These are phyloP conservation scores for Sphagnum tenellum DNA, from an alignment of 225 moss, liverwort and hornwort genomes.

Conservation along the genomic window DNA sequence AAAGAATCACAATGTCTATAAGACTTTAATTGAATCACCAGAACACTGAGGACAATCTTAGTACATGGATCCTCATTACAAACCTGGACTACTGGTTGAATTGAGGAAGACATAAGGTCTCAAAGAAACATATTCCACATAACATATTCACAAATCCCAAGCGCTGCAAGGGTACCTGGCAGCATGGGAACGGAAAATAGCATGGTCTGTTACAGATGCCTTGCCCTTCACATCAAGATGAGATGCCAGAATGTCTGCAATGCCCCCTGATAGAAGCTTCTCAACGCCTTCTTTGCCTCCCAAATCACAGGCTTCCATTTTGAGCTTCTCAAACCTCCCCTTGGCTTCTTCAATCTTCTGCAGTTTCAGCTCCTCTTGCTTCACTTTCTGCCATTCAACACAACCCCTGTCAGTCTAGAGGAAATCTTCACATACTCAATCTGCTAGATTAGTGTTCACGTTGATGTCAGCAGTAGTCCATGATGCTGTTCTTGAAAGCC, in stretches of 20 bases:
- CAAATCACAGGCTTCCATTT: slow-evolving; percentile 32
- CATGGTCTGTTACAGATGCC: slow-evolving; percentile 62
- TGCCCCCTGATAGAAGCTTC: slow-evolving; percentile 38
- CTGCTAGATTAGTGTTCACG: neutral
- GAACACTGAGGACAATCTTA: no score
- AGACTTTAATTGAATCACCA: no score
- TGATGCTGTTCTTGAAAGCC: no score
- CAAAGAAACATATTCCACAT: no score
- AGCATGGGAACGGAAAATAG: slow-evolving; percentile 76
- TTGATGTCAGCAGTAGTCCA: neutral
- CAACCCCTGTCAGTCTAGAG: neutral
- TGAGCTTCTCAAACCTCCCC: slow-evolving; percentile 17
- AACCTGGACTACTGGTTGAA: no score
- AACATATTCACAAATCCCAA: no score
- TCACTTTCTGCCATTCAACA: slow-evolving; percentile 45
- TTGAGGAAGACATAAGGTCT: no score
- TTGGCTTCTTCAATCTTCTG: slow-evolving; percentile 45
- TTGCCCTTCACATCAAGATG: slow-evolving; percentile 57
- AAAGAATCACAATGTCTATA: no score
- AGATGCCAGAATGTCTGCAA: slow-evolving; percentile 76
- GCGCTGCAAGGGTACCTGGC: slow-evolving; percentile 28
- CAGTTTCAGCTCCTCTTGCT: slow-evolving; percentile 74
- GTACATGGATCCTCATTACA: slow-evolving; percentile 2
- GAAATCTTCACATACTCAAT: neutral
- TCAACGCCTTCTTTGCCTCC: slow-evolving; percentile 61